These are phyloP conservation scores for Diaporthe nobilis DNA, from an alignment of 2,329 filamentous ascomycete species.

Conservation along the genomic window DNA sequence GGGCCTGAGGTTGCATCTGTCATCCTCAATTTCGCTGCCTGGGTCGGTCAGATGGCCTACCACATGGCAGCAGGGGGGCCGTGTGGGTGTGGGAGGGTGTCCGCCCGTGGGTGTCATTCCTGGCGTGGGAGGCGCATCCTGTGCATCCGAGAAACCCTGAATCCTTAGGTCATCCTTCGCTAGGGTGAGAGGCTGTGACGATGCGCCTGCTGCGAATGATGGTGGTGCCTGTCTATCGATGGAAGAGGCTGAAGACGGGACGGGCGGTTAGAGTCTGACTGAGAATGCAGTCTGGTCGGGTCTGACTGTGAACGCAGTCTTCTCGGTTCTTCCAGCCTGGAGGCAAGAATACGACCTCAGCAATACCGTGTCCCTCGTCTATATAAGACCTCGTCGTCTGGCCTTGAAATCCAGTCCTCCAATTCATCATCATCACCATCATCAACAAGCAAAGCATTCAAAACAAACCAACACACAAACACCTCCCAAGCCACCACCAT, in stretches of 20 bases:
- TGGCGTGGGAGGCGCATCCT: constrained; percentile 39
- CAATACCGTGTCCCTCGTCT: constrained; percentile 33
- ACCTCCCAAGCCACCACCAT: constrained; percentile 20
- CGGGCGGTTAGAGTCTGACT: constrained; percentile 34
- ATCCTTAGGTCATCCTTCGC: constrained; percentile 42
- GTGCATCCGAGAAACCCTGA: constrained; percentile 31
- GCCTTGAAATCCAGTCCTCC: constrained; percentile 42
- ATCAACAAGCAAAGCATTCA: constrained; percentile 39
- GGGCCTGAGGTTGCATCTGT: constrained; percentile 24
- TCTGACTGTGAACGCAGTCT: constrained; percentile 17
- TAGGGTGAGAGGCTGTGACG: constrained; percentile 39
- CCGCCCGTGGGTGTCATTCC: constrained; percentile 16
- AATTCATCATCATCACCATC: constrained; percentile 45
- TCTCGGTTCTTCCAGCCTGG: neutral
- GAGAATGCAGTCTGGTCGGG: neutral
- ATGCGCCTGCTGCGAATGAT: constrained; percentile 25
- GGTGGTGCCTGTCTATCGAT: constrained; percentile 22
- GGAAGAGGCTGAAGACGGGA: constrained; percentile 41
- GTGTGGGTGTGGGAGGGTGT: constrained; percentile 13
- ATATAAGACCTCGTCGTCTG: constrained; percentile 47
- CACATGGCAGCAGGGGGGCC: constrained; percentile 38
- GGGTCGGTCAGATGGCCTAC: constrained; percentile 22
- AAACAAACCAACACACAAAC: constrained; percentile 37
- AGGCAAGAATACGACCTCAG: constrained; percentile 40
- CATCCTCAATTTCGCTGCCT: constrained; percentile 27